Evolutionary conservation across 2,329 filamentous ascomycete genomes (phyloP), one percentile per base, ranked within the genome.

Genomic region (Arthroderma sp.): DNA sequence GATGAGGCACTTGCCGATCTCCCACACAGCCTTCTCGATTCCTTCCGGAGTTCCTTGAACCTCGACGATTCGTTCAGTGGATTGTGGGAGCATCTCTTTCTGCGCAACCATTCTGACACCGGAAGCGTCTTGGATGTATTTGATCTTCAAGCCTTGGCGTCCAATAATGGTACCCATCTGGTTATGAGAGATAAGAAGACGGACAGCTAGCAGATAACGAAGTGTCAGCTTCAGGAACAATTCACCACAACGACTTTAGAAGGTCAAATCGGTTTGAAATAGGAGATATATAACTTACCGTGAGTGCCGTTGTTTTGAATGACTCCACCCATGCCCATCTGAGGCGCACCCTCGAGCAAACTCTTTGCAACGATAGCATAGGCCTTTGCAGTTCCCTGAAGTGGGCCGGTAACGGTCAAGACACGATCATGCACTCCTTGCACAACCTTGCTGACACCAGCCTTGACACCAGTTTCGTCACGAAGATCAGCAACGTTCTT

Each of bases 161-260:
- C 91, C 91, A 61, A 98, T 98, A 69, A 98, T 95, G 58, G 91
- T 98, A 51, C 91, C 91, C 91, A 98, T 98, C 69, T 98, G 91
- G 66, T 96, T 96, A 72, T 98, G 89, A 31, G 91, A 98, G 66
- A 98, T 96, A 63, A 98, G 82, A 30, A 98, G 81, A 62, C 94
- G 94, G 65, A 98, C 85, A 50, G 91, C 91, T 98, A 54, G 22
- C 49, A 22, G 43, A 40, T 9, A 36, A 40, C 55, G 53, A 55
- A 57, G 44, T 43, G 43, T 38, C 44, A 37, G 11, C 28, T 30
- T 42, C 27, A 33, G 29, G 33, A 43, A 50, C 44, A 44, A 40
- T 36, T 32, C 46, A 28, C 15, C 11, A 33, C 4, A 31, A 29
- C 15, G 7, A 5, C 42, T 11, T 15, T 15, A 29, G 38, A n/a